phyloP scores from a whole-genome alignment of 1,284 basidiomycete species.

The Mycena citricolor region DNA sequence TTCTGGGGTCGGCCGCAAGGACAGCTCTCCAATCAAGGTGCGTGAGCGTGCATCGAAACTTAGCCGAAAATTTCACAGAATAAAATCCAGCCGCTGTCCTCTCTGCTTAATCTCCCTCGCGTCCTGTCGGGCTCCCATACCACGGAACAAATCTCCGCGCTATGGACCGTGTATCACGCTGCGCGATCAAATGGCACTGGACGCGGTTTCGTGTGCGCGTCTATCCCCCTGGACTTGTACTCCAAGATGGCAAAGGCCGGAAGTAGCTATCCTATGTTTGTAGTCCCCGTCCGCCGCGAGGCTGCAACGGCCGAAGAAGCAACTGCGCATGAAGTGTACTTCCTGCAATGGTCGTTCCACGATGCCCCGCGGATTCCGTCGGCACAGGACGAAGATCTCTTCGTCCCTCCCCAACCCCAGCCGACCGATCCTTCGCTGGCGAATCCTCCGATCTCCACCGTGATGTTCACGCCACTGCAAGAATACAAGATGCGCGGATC shows the following conservation, averaged over 20 bases:
- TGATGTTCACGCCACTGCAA: constrained; percentile 91
- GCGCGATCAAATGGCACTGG: constrained; percentile 75
- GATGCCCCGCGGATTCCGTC: constrained; percentile 56
- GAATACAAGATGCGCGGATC: constrained; percentile 90
- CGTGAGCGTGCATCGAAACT: too few relatives aligned
- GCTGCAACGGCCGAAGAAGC: constrained; percentile 36
- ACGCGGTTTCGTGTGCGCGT: constrained; percentile 80
- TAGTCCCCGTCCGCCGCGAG: not conserved
- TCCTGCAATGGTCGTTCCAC: constrained; percentile 85
- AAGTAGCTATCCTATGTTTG: too few relatives aligned
- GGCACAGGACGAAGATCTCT: constrained; percentile 38
- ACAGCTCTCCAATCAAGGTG: constrained; percentile 72
- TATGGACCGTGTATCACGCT: constrained; percentile 91
- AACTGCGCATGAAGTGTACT: constrained; percentile 81
- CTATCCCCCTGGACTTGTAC: constrained; percentile 75
- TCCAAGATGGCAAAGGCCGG: constrained; percentile 66
- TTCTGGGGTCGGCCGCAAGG: too few relatives aligned
- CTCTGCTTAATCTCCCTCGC: constrained; percentile 76
- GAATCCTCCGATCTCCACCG: constrained; percentile 60
- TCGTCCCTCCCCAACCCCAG: constrained; percentile 36
- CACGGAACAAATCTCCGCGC: constrained; percentile 65
- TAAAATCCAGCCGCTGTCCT: constrained; percentile 66
- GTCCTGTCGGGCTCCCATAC: constrained; percentile 72
- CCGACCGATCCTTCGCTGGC: constrained; percentile 16
- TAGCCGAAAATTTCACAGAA: constrained; percentile 4